Evolutionary conservation across 345 rosid species (phyloP), one percentile per base, ranked within the genome.

Genomic region (Crucihimalaya himalaica): DNA sequence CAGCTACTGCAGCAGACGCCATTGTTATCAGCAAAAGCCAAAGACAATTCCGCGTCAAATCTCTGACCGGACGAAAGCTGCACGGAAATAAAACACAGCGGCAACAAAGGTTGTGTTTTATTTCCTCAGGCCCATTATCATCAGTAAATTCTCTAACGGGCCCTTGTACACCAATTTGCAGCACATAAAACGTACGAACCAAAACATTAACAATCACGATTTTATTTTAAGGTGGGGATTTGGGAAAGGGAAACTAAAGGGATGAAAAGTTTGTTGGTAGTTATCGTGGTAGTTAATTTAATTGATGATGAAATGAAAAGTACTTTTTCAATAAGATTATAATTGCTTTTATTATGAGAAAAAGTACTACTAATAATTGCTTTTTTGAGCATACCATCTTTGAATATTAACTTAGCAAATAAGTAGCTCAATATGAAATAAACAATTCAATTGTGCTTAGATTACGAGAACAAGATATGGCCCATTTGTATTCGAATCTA

Each of bases 1-100:
- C 68, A 13, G 74, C 68, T 51, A 31, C 65, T 53, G 63, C 31
- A 35, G 68, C 50, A 31, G 86, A 73, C 34, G 84, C 83, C 88
- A 85, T 85, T 74, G 74, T 27, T 59, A 66, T 64, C 76, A 11
- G 31, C 48, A 35, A 53, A 5, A 35, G 14, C 52, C 28, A 68
- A 68, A 34, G 27, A 53, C 66, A 70, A 63, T 63, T 54, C 53
- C 46, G 63, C 14, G 59, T 60, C 57, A 63, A 46, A 35, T 47
- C 54, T 70, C 80, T 70, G 75, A 63, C 66, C 31, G 56, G 43
- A 37, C 20, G 52, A 47, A 63, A 43, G 42, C 43, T 13, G n/a
- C 27, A 31, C 29, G 40, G 31, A n/a, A 40, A 42, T 45, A 3
- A 70, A 8, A 65, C n/a, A 32, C 59, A 66, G 13, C 66, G 72